Evolutionary conservation across 1,284 basidiomycete species (phyloP).

Genomic region (Veloporphyrellus conicus): DNA sequence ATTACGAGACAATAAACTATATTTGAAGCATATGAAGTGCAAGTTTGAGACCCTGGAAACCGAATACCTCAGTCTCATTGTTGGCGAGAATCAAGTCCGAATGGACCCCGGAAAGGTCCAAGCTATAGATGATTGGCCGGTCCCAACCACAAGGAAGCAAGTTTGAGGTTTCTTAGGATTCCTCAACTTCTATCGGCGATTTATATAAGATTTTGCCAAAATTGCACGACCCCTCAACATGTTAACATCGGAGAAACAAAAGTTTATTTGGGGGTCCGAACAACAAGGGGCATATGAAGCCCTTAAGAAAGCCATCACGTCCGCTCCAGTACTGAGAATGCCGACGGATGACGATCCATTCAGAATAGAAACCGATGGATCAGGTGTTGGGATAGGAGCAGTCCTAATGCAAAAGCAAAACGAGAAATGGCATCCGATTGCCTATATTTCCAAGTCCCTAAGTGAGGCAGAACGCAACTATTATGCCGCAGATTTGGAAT

Average conservation of each 20-base stretch:
- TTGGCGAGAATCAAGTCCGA: background rate
- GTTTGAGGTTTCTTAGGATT: slow-evolving; percentile 35
- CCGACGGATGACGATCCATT: no score
- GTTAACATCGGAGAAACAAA: background rate
- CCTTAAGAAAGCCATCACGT: background rate
- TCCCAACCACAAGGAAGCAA: no score
- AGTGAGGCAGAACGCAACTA: no score
- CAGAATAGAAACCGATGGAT: background rate
- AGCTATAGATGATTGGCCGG: slow-evolving; percentile 37
- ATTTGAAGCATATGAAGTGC: background rate
- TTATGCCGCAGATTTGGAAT: no score
- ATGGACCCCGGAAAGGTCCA: slow-evolving; percentile 31
- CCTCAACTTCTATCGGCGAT: slow-evolving; percentile 33
- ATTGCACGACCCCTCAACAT: slow-evolving; percentile 31
- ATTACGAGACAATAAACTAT: background rate
- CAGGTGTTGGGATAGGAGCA: background rate
- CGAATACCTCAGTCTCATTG: slow-evolving; percentile 6
- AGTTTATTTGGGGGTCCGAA: background rate
- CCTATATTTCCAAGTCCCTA: no score
- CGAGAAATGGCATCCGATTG: background rate
- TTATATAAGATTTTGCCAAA: slow-evolving; percentile 38
- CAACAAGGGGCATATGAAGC: background rate
- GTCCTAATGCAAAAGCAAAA: background rate
- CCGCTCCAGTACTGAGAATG: no score
- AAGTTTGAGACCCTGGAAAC: background rate